Conservation (phyloP, 805 yeast genomes). For the Wickerhamomyces pijperi region DNA sequence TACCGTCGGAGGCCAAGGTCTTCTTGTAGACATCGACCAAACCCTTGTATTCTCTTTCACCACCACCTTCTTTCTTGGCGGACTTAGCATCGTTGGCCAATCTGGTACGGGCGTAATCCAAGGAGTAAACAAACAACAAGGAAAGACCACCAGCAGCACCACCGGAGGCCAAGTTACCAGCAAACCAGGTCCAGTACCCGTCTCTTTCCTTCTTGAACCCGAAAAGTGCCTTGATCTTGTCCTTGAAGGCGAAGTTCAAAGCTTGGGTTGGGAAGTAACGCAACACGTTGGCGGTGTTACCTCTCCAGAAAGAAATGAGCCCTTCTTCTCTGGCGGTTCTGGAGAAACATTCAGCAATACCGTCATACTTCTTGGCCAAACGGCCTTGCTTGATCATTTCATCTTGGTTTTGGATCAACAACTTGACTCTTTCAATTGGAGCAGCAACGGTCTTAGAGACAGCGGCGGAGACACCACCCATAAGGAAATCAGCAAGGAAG, state of each 20-base stretch:
- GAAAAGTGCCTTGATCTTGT: constrained; percentile 83
- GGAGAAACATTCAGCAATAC: constrained; percentile 82
- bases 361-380: constrained; percentile 68
- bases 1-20: constrained; percentile 86
- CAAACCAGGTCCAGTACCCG: constrained; percentile 80
- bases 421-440: constrained; percentile 90
- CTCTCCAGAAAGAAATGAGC: constrained; percentile 88
- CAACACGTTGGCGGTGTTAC: constrained; percentile 94
- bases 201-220: constrained; percentile 83
- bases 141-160: constrained; percentile 94
- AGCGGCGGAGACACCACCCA: constrained; percentile 98
- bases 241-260: constrained; percentile 93
- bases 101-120: constrained; percentile 95
- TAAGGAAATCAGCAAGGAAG: constrained; percentile 55
- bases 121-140: constrained; percentile 79
- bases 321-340: constrained; percentile 91
- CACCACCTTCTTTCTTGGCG: constrained; percentile 44
- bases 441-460: constrained; percentile 94
- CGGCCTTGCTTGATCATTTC: constrained; percentile 95
- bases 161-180: constrained; percentile 95
- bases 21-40: constrained; percentile 86
- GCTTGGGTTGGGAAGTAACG: constrained; percentile 98
- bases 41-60: constrained; percentile 92
- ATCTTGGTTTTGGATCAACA: constrained; percentile 90
- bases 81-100: constrained; percentile 93